A percentile compares a stretch with the other conserved stretches of the same genome.
Evolutionary conservation across 2,329 filamentous ascomycete species (phyloP).

Genomic region (Colletotrichum cuscutae): DNA sequence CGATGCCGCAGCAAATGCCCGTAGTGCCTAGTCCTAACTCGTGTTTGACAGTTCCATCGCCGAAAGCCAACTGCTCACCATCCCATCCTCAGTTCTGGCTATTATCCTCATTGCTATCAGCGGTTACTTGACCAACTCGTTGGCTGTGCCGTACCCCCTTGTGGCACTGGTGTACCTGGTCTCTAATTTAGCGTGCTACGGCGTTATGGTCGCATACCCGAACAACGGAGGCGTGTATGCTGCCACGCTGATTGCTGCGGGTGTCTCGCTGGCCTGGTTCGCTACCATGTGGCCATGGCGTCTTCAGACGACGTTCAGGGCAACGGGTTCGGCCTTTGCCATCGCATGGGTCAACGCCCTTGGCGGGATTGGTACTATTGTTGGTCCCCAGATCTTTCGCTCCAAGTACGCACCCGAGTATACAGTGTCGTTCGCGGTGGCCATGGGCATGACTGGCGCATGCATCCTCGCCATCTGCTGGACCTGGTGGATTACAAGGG

Average conservation of each 20-base stretch:
- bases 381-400: conserved; percentile 51
- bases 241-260: conserved; percentile 55
- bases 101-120: too few relatives aligned
- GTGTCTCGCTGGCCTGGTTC: conserved; percentile 54
- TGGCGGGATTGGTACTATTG: conserved; percentile 58
- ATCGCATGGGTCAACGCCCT: conserved; percentile 62
- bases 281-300: conserved; percentile 64
- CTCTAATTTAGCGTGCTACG: conserved; percentile 47
- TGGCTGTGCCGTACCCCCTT: conserved; percentile 52
- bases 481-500: conserved; percentile 57
- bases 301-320: conserved; percentile 55
- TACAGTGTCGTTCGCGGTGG: too few relatives aligned
- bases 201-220: conserved; percentile 55
- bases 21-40: too few relatives aligned
- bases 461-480: conserved; percentile 51
- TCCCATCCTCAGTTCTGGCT: too few relatives aligned
- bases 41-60: too few relatives aligned
- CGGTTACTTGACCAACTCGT: too few relatives aligned
- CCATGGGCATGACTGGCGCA: conserved; percentile 54
- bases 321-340: conserved; percentile 60
- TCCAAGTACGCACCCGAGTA: too few relatives aligned
- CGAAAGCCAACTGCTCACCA: too few relatives aligned
- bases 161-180: conserved; percentile 58
- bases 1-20: too few relatives aligned
- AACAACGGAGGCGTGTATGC: conserved; percentile 57